Evolutionary conservation across 352 stramenopile genomes (phyloP), one percentile per base, ranked within the genome.

Genomic region (Globisporangium carolinianum): DNA sequence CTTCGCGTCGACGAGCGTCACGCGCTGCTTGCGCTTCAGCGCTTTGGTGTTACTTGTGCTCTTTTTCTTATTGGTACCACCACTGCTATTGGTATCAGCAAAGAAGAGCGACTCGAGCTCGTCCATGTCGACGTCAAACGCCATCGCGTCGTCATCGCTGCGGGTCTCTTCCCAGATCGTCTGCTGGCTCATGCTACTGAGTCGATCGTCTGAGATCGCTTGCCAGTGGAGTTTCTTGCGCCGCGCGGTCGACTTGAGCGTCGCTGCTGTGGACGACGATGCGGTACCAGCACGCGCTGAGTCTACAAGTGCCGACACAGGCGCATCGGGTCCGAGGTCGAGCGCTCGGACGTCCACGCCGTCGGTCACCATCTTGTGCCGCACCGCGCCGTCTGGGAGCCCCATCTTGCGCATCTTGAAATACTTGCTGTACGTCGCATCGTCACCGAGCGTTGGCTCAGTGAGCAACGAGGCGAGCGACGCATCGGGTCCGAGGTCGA

Each of bases 1-100:
- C 65, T 98, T 99, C 10, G 82, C 87, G 70, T 98, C 93, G 63
- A 98, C 94, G 57, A 99, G 60, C 70, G 79, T 76, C 55, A 98
- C 76, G 67, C 81, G 68, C 79, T 95, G 77, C 57, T 91, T 92
- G 10, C 77, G 69, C 35, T 85, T 83, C 11, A 92, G 49, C 18
- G 70, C 45, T 51, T 89, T 87, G 0, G 49, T 45, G 48, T 64
- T 41, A n/a, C 50, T 50, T 0, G 50, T 61, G 24, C 72, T 82
- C 42, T 87, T 94, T 47, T 89, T 95, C 17, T 11, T 52, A 47
- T 39, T 57, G 51, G 36, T 48, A 17, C 8, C 60, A 47, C 54
- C 57, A 24, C 50, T 55, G 2, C 72, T 74, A 53, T 80, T 75
- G 39, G 66, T 77, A 53, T 82, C 88, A 1, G 76, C 67, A 56